These are phyloP conservation scores for Boechera stricta DNA, from an alignment of 345 rosid genomes.

Conservation along the genomic window DNA sequence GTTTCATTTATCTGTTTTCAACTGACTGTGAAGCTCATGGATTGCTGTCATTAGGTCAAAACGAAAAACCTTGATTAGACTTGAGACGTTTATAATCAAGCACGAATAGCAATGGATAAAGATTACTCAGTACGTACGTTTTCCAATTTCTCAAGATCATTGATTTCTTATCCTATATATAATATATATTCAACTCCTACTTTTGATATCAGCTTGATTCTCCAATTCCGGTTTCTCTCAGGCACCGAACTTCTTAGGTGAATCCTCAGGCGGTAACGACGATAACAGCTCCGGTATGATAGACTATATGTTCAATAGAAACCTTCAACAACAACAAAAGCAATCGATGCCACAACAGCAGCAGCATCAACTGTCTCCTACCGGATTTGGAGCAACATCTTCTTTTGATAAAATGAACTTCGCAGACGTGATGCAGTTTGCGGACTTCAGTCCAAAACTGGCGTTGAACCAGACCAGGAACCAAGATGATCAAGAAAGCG, in stretches of 20 bases:
- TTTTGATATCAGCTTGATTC: constrained; percentile 40
- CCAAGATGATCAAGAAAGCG: constrained; percentile 67
- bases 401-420: constrained; percentile 76
- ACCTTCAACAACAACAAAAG: constrained; percentile 52
- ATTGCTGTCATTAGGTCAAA: constrained; percentile 24
- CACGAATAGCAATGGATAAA: constrained; percentile 62
- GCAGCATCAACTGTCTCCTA: constrained; percentile 53
- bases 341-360: constrained; percentile 51
- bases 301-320: constrained; percentile 64
- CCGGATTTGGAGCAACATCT: constrained; percentile 52
- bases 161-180: not conserved
- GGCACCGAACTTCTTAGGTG: constrained; percentile 53
- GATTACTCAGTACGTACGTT: constrained; percentile 67
- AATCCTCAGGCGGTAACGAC: constrained; percentile 57
- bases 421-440: constrained; percentile 89
- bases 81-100: constrained; percentile 32
- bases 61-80: not conserved
- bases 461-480: constrained; percentile 65
- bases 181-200: constrained; percentile 28
- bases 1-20: constrained; percentile 23
- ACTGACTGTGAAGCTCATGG: constrained; percentile 17
- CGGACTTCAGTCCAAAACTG: constrained; percentile 82
- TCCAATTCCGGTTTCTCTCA: constrained; percentile 47
- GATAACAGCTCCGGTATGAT: constrained; percentile 51
- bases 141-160: constrained; percentile 1